Evolutionary conservation across 2,329 filamentous ascomycete species (phyloP).

Genomic region (Polychaeton citri): DNA sequence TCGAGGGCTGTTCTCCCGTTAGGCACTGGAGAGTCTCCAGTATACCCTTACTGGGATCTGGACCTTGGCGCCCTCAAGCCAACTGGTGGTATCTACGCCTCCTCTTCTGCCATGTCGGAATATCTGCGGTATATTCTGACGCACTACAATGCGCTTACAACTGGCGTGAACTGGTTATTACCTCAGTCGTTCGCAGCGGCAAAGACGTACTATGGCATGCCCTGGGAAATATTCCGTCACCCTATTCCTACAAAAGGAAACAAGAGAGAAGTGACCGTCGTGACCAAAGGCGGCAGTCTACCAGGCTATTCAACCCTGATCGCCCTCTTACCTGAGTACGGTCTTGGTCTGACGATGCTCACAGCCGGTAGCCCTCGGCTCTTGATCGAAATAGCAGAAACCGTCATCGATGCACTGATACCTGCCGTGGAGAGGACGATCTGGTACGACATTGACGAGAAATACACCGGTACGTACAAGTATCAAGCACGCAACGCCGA

Average conservation of each 20-base stretch:
- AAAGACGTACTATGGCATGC: conserved; percentile 31
- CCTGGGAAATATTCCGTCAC: conserved; percentile 34
- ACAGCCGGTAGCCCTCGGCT: conserved; percentile 16
- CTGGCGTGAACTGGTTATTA: conserved; percentile 30
- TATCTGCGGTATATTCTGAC: conserved; percentile 30
- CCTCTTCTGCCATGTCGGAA: conserved; percentile 27
- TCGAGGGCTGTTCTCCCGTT: conserved; percentile 26
- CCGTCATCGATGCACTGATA: conserved; percentile 17
- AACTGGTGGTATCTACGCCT: conserved; percentile 32
- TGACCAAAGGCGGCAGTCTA: conserved; percentile 31
- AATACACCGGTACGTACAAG: conserved; percentile 8
- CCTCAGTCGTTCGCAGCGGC: conserved; percentile 25
- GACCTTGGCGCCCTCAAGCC: conserved; percentile 30
- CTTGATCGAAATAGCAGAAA: conserved; percentile 16
- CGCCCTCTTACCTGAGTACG: conserved; percentile 29
- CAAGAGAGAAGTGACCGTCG: conserved; percentile 27
- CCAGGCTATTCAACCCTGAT: conserved; percentile 30
- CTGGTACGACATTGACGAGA: conserved; percentile 8
- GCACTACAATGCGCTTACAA: conserved; percentile 27
- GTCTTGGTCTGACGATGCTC: conserved; percentile 30
- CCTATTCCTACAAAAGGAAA: conserved; percentile 24
- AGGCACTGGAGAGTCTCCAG: conserved; percentile 7
- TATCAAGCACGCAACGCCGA: background rate
- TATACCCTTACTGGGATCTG: conserved; percentile 24
- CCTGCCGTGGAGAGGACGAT: conserved; percentile 20